Evolutionary conservation across 192 early-diverging fungal species (phyloP), one percentile per base, ranked within the genome.

Genomic region (Backusella morwellensis): DNA sequence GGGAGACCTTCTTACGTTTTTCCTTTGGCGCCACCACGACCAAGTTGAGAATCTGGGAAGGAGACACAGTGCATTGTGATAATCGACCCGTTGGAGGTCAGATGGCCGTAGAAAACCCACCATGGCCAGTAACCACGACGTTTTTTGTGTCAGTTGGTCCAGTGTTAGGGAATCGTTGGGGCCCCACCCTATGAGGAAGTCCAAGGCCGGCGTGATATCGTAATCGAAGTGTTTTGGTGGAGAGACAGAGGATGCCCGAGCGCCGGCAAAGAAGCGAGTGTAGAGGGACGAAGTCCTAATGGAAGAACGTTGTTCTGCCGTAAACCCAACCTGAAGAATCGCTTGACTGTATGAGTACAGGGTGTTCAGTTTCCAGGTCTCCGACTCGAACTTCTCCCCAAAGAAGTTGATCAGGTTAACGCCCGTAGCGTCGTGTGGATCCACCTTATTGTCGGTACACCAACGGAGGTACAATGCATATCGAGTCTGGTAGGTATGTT

Each of bases 401-500:
- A 14, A 17, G 14, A 15, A 44, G 42, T 44, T 44, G 42, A 44
- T 44, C 1, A 44, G 15, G 0, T 44, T 44, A 15, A 44, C 4
- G 0, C 42, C 15, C 0, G 42, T 15, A 3, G 15, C 0, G 3
- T 44, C 42, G 0, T 15, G 42, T 0, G 42, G 15, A 3, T 15
- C 3, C 0, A 44, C 15, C 3, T 15, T 3, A 0, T 44, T 17
- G 0, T 2, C 15, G 0, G 12, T 11, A 15, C 42, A 44, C 42
- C 42, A 44, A 0, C 1, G 0, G 12, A 11, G 4, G 15, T 15
- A 44, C 0, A 3, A 0, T 0, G 12, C 1, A 15, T 14, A 44
- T 15, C 42, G 42, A 0, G 0, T 44, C 1, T 44, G 15, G 42
- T 44, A 44, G 0, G 8, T 44, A 12, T 12, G 42, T 15, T 44